Base-by-base conservation (phyloP, 2,329 filamentous ascomycete genomes). In the Cladosporium sp. region DNA sequence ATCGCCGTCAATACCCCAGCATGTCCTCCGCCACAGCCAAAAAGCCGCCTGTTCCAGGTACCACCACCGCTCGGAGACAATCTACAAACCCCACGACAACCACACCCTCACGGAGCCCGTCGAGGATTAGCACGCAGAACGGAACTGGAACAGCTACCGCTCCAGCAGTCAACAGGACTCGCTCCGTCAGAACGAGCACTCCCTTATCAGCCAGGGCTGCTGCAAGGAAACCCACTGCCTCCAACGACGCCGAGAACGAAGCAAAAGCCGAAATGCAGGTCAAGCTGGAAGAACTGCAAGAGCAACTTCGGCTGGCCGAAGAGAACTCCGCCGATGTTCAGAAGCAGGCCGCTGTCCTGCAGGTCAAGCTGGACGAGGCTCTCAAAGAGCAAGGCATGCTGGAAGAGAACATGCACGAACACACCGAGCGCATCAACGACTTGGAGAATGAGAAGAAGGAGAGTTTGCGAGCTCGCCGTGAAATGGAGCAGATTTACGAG, bases 401-500 rank as follows among this genome's bases (percentile, higher is more conserved):
- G 39, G 95, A 99, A 77, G 94, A 98, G 76, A 88, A 88, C 69
- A 84, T 91, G 54, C 93, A 97, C 76, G 93, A 97, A 78, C 89
- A 88, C 73, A 93, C 95, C 67, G 91, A 94, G 77, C 88, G 89
- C 74, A 86, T 94, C 66, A 93, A 97, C 78, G 82, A 86, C 8
- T 83, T 98, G 63, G 88, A 89, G 74, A 93, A 91, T 73, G 92
- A 96, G 74, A 93, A 95, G 80, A 88, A 91, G 72, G 93, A 98
- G 71, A 85, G 89, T 64, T 87, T 89, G 32, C 87, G 93, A 69
- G 90, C 96, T 78, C 91, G 92, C 74, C 88, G 94, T 69, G 95
- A 99, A 77, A 89, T 97, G 81, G 93, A 97, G 78, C 88, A 89
- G 69, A 93, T 96, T 69, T 96, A 97, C 77, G 94, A 98, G 78